Evolutionary conservation across 257 asterid species (phyloP).

Genomic region (Salvia hispanica): DNA sequence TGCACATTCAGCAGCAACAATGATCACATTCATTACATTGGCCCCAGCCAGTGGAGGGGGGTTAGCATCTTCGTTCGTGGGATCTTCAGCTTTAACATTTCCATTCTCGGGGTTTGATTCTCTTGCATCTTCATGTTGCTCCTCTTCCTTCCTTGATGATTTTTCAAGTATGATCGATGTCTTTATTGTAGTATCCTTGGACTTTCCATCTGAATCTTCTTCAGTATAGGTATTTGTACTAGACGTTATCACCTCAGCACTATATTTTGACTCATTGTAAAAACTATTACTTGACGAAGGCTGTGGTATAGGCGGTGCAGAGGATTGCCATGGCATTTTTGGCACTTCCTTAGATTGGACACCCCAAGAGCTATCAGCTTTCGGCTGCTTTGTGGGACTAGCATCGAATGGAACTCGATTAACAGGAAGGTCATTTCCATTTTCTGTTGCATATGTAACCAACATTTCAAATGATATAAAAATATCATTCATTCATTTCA

Average conservation of each 20-base stretch:
- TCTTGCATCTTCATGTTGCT: slow-evolving; percentile 37
- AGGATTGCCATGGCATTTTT: slow-evolving; percentile 36
- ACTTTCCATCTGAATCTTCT: slow-evolving; percentile 31
- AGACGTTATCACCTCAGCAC: slow-evolving; percentile 24
- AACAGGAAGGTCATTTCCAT: slow-evolving; percentile 39
- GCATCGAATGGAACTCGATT: slow-evolving; percentile 32
- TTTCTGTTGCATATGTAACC: slow-evolving; percentile 40
- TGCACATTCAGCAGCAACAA: slow-evolving; percentile 90
- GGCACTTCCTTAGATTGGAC: slow-evolving; percentile 40
- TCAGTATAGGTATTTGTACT: slow-evolving; percentile 32
- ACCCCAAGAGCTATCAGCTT: slow-evolving; percentile 32
- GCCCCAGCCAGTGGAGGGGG: slow-evolving; percentile 90
- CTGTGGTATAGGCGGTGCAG: slow-evolving; percentile 32
- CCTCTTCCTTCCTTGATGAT: slow-evolving; percentile 35
- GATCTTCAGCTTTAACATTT: slow-evolving; percentile 42
- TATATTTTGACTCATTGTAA: slow-evolving; percentile 25
- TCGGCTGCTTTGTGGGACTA: slow-evolving; percentile 29
- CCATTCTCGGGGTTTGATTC: slow-evolving; percentile 40
- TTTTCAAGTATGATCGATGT: slow-evolving; percentile 38
- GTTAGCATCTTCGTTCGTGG: slow-evolving; percentile 48
- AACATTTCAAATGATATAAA: slow-evolving; percentile 32
- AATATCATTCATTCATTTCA: slow-evolving; percentile 32
- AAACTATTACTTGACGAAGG: slow-evolving; percentile 33
- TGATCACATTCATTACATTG: slow-evolving; percentile 82
- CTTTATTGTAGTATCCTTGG: slow-evolving; percentile 28